A percentile compares a stretch with the other conserved stretches of the same genome.
Conservation (phyloP, 495 filamentous ascomycete genomes). For the Tuber aestivum region DNA sequence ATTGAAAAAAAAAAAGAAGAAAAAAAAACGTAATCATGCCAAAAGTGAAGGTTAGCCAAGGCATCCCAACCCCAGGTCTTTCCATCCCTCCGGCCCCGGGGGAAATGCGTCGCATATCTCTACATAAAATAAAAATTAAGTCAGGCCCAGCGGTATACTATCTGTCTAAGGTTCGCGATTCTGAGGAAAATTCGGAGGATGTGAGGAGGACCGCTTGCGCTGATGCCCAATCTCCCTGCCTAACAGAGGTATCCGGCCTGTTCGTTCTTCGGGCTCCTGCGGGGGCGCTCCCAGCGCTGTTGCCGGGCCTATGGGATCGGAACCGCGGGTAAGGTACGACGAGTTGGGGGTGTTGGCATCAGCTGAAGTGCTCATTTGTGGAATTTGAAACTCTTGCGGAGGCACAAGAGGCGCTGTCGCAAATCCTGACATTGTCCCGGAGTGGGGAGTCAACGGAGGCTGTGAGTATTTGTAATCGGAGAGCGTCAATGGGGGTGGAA, state of each 20-base stretch:
- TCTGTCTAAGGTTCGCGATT: slow-evolving; percentile 38
- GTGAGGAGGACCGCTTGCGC: slow-evolving; percentile 41
- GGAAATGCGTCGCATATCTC: slow-evolving; percentile 12
- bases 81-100: slow-evolving; percentile 22
- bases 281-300: slow-evolving; percentile 28
- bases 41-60: slow-evolving; percentile 28
- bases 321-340: slow-evolving; percentile 38
- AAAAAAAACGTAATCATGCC: slow-evolving; percentile 15
- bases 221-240: slow-evolving; percentile 39
- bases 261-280: slow-evolving; percentile 30
- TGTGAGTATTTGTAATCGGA: slow-evolving; percentile 42
- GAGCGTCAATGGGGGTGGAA: slow-evolving; percentile 39
- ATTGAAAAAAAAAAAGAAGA: slow-evolving; percentile 17
- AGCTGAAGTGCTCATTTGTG: slow-evolving; percentile 41
- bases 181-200: slow-evolving; percentile 42
- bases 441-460: slow-evolving; percentile 42
- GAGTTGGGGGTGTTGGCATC: slow-evolving; percentile 40
- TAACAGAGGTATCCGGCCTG: slow-evolving; percentile 31
- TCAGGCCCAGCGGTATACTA: slow-evolving; percentile 19
- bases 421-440: slow-evolving; percentile 41
- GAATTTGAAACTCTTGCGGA: slow-evolving; percentile 42
- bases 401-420: slow-evolving; percentile 42
- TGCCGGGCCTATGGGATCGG: slow-evolving; percentile 32
- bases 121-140: slow-evolving; percentile 34
- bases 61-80: slow-evolving; percentile 10